These are phyloP conservation scores for Perkinsus marinus DNA, from an alignment of 169 alveolate species.

Conservation along the genomic window DNA sequence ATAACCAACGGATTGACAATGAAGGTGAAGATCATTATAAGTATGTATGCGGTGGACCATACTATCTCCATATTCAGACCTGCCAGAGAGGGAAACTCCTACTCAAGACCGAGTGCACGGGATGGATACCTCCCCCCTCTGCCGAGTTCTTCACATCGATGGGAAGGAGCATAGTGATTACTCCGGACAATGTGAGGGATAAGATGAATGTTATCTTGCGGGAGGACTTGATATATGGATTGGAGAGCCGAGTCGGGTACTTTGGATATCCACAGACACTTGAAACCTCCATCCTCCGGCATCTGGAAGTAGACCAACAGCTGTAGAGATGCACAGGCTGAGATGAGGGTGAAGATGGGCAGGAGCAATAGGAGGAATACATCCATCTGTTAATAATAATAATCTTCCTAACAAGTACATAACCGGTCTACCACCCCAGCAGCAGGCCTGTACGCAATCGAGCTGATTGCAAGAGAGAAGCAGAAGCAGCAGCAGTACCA, in stretches of 20 bases:
- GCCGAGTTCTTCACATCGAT: neutral
- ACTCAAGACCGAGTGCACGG: neutral
- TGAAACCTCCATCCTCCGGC: neutral
- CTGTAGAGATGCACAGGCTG: neutral
- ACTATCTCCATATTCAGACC: neutral
- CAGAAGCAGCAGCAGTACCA: too few relatives aligned
- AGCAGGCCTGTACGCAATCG: too few relatives aligned
- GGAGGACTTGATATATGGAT: neutral
- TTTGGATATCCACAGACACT: neutral
- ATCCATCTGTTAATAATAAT: too few relatives aligned
- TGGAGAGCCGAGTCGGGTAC: neutral
- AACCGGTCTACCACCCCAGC: too few relatives aligned
- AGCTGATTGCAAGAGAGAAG: too few relatives aligned
- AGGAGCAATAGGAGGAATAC: neutral
- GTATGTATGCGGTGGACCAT: neutral
- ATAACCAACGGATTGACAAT: neutral
- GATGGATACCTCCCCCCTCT: neutral
- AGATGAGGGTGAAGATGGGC: neutral
- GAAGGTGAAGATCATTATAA: neutral
- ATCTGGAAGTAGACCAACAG: neutral
- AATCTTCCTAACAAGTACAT: too few relatives aligned
- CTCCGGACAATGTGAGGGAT: neutral
- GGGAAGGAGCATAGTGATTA: neutral
- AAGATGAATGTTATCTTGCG: neutral
- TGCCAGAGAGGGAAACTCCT: neutral